These are phyloP conservation scores for Acidomyces sp. DNA, from an alignment of 495 filamentous ascomycete species.

Conservation along the genomic window DNA sequence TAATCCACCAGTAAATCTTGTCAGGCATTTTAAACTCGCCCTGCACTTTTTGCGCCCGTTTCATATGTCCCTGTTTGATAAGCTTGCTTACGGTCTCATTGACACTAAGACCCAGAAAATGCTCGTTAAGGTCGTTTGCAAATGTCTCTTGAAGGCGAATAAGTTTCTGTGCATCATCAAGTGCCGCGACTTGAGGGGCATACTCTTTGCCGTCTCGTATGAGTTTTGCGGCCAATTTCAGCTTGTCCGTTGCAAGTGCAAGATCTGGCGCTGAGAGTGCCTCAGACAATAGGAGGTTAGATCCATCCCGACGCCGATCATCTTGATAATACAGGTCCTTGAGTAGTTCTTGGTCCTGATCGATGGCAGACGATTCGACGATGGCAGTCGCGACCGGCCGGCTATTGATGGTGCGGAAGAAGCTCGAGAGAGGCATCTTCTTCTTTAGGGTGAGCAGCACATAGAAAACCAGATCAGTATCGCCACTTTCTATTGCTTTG, in stretches of 20 bases:
- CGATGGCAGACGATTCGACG: slow-evolving; percentile 67
- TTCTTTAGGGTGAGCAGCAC: slow-evolving; percentile 81
- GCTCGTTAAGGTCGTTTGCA: slow-evolving; percentile 67
- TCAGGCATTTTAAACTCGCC: slow-evolving; percentile 88
- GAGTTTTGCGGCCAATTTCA: slow-evolving; percentile 69
- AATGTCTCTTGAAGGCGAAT: slow-evolving; percentile 74
- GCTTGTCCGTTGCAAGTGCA: slow-evolving; percentile 59
- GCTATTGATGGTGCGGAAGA: slow-evolving; percentile 83
- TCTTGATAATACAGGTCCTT: slow-evolving; percentile 98
- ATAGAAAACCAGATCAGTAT: slow-evolving; percentile 81
- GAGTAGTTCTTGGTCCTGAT: slow-evolving; percentile 66
- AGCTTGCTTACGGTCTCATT: slow-evolving; percentile 86
- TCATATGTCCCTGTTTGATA: slow-evolving; percentile 58
- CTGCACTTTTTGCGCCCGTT: slow-evolving; percentile 67
- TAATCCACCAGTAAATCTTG: slow-evolving; percentile 80
- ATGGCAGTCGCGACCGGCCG: slow-evolving; percentile 79
- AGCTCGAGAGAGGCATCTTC: slow-evolving; percentile 76
- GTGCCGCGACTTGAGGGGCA: slow-evolving; percentile 54
- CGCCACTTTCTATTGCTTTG: slow-evolving; percentile 91
- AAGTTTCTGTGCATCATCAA: slow-evolving; percentile 65
- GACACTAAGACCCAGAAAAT: slow-evolving; percentile 65
- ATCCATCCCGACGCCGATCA: slow-evolving; percentile 78
- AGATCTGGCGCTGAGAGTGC: slow-evolving; percentile 53
- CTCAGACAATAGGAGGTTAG: slow-evolving; percentile 74
- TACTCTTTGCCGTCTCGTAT: slow-evolving; percentile 74